A percentile compares a stretch with the other conserved stretches of the same genome.
Evolutionary conservation across 306 rosid genomes (phyloP).

Genomic region (Glycyrrhiza uralensis): DNA sequence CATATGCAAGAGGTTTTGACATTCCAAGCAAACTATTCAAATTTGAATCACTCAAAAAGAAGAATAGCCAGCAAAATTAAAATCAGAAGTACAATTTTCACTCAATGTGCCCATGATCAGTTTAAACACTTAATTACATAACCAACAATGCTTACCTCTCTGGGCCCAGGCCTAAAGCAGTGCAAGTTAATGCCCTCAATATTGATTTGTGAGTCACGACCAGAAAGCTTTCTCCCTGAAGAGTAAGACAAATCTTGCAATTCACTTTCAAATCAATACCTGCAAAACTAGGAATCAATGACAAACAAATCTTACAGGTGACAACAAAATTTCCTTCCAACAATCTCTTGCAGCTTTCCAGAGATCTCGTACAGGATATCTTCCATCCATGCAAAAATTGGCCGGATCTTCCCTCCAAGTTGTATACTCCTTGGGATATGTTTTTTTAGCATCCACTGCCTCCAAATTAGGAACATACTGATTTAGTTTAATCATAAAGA

Average conservation of each 20-base stretch:
- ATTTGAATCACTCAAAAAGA: neutral
- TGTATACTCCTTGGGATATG: conserved; percentile 50
- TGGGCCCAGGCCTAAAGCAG: conserved; percentile 67
- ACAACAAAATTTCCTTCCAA: conserved; percentile 70
- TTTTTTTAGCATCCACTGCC: conserved; percentile 54
- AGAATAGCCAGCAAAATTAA: conserved; percentile 6
- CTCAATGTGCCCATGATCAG: neutral
- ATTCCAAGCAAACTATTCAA: conserved; percentile 8
- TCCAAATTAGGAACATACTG: conserved; percentile 54
- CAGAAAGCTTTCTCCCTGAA: conserved; percentile 68
- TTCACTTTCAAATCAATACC: neutral
- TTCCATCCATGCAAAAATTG: conserved; percentile 53
- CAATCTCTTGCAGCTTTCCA: conserved; percentile 64
- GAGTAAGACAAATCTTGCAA: conserved; percentile 16
- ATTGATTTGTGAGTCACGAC: conserved; percentile 79
- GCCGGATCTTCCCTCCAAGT: conserved; percentile 84
- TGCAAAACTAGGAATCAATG: neutral
- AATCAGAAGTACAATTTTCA: conserved; percentile 9
- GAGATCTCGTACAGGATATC: conserved; percentile 58
- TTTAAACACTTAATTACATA: neutral
- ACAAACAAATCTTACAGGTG: conserved; percentile 53
- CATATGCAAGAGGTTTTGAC: neutral
- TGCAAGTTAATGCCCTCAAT: conserved; percentile 70
- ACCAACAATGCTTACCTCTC: conserved; percentile 49
- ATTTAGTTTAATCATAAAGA: conserved; percentile 40